phyloP scores from a whole-genome alignment of 441 rosid species.

The Erodium trifolium region DNA sequence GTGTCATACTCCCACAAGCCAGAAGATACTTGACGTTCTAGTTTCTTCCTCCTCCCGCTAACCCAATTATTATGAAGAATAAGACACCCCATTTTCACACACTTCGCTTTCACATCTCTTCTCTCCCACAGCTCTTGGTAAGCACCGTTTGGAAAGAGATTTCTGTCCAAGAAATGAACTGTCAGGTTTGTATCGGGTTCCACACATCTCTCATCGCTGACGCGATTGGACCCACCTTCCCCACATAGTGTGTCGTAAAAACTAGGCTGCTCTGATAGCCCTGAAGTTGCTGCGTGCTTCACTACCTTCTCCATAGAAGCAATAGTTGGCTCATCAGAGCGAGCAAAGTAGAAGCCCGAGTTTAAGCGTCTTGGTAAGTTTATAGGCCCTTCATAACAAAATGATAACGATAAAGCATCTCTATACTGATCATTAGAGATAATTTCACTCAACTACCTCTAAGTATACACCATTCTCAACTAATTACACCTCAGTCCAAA shows the following conservation, averaged over 20 bases:
- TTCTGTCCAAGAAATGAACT: slow-evolving; percentile 65
- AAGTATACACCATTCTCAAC: no score
- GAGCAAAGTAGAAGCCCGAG: slow-evolving; percentile 86
- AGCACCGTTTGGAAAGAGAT: slow-evolving; percentile 87
- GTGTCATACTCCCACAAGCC: slow-evolving; percentile 82
- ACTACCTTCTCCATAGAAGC: slow-evolving; percentile 83
- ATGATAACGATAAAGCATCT: background rate
- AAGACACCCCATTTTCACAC: slow-evolving; percentile 51
- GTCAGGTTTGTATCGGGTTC: slow-evolving; percentile 71
- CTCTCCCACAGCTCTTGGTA: slow-evolving; percentile 61
- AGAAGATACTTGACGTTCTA: slow-evolving; percentile 62
- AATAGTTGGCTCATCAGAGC: slow-evolving; percentile 49
- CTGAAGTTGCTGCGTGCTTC: slow-evolving; percentile 67
- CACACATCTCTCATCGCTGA: slow-evolving; percentile 9
- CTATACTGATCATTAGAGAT: background rate
- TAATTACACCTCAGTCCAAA: no score
- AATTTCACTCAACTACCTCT: no score
- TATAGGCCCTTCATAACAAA: slow-evolving; percentile 50
- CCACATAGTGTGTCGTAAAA: slow-evolving; percentile 87
- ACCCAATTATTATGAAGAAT: slow-evolving; percentile 85
- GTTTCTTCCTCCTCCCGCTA: slow-evolving; percentile 76
- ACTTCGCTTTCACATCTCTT: slow-evolving; percentile 13
- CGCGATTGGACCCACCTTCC: slow-evolving; percentile 50
- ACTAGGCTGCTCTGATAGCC: slow-evolving; percentile 88
- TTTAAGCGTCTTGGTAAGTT: slow-evolving; percentile 86